Conservation (phyloP, 371 early-diverging fungal species). For the Paramicrosporidium saccamoebae region DNA sequence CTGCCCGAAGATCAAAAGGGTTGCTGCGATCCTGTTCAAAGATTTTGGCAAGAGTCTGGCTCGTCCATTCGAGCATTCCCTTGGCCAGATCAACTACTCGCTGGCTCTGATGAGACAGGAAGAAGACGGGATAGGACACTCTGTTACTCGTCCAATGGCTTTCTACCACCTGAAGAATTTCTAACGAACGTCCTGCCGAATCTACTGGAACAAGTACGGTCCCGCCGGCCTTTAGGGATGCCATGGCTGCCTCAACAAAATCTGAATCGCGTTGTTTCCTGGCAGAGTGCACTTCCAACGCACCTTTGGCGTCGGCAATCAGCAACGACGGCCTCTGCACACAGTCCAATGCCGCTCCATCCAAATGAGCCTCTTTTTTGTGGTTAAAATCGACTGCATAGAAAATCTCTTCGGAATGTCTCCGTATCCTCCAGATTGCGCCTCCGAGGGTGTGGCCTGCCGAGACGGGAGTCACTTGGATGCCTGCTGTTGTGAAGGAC, state of each 20-base stretch:
- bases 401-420: slow-evolving; percentile 66
- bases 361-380: slow-evolving; percentile 61
- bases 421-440: slow-evolving; percentile 81
- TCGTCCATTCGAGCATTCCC: slow-evolving; percentile 85
- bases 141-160: slow-evolving; percentile 36
- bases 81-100: slow-evolving; percentile 43
- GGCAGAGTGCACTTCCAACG: slow-evolving; percentile 20
- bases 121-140: slow-evolving; percentile 24
- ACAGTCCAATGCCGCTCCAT: slow-evolving; percentile 33
- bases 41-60: slow-evolving; percentile 25
- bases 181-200: slow-evolving; percentile 58
- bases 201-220: slow-evolving; percentile 71
- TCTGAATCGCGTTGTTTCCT: slow-evolving; percentile 33
- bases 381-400: slow-evolving; percentile 91
- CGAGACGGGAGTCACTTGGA: slow-evolving; percentile 59
- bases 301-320: slow-evolving; percentile 62
- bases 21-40: slow-evolving; percentile 34
- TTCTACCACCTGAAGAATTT: slow-evolving; percentile 60
- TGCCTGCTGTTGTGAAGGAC: too few species aligned
- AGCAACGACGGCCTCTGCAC: slow-evolving; percentile 45
- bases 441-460: slow-evolving; percentile 94
- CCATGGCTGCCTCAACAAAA: slow-evolving; percentile 23
- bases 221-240: slow-evolving; percentile 19
- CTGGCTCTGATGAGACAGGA: slow-evolving; percentile 33
- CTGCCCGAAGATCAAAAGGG: slow-evolving; percentile 59